phyloP scores from a whole-genome alignment of 352 stramenopile species.

The Phytophthora colocasiae region DNA sequence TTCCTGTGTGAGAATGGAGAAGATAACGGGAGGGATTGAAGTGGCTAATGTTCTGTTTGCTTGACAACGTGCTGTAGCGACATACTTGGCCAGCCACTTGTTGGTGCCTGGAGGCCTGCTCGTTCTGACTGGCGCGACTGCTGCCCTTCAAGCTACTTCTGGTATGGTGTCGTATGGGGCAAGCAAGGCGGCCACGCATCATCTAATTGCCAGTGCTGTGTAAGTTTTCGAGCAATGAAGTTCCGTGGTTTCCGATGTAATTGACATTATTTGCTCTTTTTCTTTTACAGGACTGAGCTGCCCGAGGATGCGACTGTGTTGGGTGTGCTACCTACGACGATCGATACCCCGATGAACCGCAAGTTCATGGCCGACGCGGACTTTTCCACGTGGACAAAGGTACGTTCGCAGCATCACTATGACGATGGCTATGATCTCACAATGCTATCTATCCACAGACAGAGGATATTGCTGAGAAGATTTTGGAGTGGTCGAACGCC shows the following conservation, averaged over 20 bases:
- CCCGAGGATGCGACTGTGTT: slow-evolving; percentile 59
- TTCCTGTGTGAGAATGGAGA: slow-evolving; percentile 53
- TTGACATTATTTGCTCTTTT: slow-evolving; percentile 3
- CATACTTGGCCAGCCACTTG: slow-evolving; percentile 79
- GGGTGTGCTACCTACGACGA: slow-evolving; percentile 79
- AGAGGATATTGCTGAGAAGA: slow-evolving; percentile 79
- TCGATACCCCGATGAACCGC: slow-evolving; percentile 91
- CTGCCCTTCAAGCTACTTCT: slow-evolving; percentile 79
- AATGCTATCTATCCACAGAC: slow-evolving; percentile 31
- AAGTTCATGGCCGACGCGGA: slow-evolving; percentile 89
- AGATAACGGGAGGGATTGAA: not conserved
- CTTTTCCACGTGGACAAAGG: slow-evolving; percentile 85
- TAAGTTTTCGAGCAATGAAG: slow-evolving; percentile 38
- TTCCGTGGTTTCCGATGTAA: not conserved
- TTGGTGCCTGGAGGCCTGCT: slow-evolving; percentile 74
- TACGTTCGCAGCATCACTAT: slow-evolving; percentile 19
- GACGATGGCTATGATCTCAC: not conserved
- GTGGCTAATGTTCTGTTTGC: slow-evolving; percentile 5
- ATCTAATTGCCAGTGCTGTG: slow-evolving; percentile 85
- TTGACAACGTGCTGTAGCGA: slow-evolving; percentile 46
- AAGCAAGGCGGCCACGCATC: slow-evolving; percentile 91
- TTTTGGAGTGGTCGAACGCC: slow-evolving; percentile 71
- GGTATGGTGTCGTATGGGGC: slow-evolving; percentile 91
- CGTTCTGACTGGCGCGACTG: slow-evolving; percentile 83
- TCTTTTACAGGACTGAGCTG: slow-evolving; percentile 54